Evolutionary conservation across 306 rosid species (phyloP), one percentile per base, ranked within the genome.

Genomic region (Rosa persica): DNA sequence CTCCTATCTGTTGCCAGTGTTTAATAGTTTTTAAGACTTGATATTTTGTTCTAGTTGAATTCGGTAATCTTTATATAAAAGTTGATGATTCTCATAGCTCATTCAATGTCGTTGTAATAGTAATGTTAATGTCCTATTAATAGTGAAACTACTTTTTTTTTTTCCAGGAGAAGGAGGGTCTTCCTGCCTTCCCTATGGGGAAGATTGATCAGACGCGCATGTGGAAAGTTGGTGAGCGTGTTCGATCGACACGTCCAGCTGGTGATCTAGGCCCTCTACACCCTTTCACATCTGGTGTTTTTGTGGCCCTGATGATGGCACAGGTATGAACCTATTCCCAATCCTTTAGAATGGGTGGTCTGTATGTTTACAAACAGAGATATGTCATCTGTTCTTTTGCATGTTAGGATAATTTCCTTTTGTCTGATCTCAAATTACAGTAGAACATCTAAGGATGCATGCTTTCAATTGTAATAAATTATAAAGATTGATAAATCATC

Each of bases 151-250:
- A 27, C 57, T n/a, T 77, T 52, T 76, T 2, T 67, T 82, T 88
- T 40, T n/a, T n/a, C n/a, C 89, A 95, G 99, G 98, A 96, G 77
- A 96, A 96, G 82, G 98, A 96, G 51, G 99, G 98, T 81, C 87
- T 93, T 34, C 98, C 99, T 67, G 94, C 99, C 12, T 96, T 96
- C 77, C 99, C 99, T 42, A 96, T 96, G 98, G 99, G 99, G 34
- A 93, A 96, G 62, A 96, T 96, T 86, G 98, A 95, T 79, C 98
- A 95, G 83, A 95, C 99, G 54, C 93, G 91, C 69, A 95, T 93
- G 99, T 95, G 99, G 99, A 95, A 95, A 72, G 99, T 95, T 3
- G 99, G 99, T 74, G 96, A 93, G 73, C 89, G 88, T 4, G 99
- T 93, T 73, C 89, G 99, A 19, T 79, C 93, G 11, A 55, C 85